These are phyloP conservation scores for Pichia nanzhaoensis DNA, from an alignment of 805 yeast species.

Conservation along the genomic window DNA sequence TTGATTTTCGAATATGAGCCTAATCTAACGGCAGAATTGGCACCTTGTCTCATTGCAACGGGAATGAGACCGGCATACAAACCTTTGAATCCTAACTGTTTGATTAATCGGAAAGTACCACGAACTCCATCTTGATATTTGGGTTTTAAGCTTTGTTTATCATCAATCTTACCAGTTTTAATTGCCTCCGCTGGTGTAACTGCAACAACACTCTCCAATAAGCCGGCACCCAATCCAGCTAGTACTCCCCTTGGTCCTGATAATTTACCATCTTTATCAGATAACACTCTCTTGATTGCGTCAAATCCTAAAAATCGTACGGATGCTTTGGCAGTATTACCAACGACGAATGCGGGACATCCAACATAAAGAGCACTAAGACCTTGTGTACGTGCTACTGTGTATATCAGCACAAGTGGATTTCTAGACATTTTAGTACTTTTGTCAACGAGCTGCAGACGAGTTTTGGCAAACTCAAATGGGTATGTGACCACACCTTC, in stretches of 20 bases:
- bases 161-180: conserved; percentile 93
- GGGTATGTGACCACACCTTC: conserved; percentile 93
- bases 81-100: conserved; percentile 77
- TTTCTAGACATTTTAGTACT: conserved; percentile 62
- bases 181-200: conserved; percentile 97
- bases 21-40: conserved; percentile 89
- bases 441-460: conserved; percentile 76
- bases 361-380: conserved; percentile 79
- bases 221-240: conserved; percentile 98
- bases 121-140: conserved; percentile 59
- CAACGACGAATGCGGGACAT: conserved; percentile 93
- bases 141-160: conserved; percentile 70
- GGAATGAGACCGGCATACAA: conserved; percentile 87
- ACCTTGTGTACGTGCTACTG: conserved; percentile 74
- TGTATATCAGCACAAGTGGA: conserved; percentile 74
- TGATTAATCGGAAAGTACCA: conserved; percentile 61
- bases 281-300: conserved; percentile 65
- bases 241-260: conserved; percentile 87
- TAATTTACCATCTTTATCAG: conserved; percentile 80
- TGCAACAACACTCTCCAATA: conserved; percentile 83
- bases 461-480: conserved; percentile 93
- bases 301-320: conserved; percentile 92
- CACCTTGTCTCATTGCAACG: conserved; percentile 91
- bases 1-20: conserved; percentile 91
- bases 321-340: conserved; percentile 95